phyloP scores from a whole-genome alignment of 2,329 filamentous ascomycete species.

The Ceratocystis diversiconidia region DNA sequence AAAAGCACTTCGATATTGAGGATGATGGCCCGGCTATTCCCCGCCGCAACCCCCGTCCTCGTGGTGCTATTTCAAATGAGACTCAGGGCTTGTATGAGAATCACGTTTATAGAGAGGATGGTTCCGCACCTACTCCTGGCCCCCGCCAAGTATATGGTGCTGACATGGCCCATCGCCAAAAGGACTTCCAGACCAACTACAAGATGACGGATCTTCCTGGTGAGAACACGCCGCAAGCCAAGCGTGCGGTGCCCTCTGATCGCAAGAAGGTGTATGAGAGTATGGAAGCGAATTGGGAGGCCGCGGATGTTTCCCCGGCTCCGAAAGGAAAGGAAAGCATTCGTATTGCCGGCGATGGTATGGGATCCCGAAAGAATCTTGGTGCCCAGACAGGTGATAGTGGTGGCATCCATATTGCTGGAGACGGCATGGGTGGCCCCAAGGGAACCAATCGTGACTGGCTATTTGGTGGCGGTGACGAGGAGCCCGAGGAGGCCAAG shows the following conservation, averaged over 20 bases:
- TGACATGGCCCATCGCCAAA: conserved; percentile 21
- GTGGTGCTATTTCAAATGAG: conserved; percentile 52
- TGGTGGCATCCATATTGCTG: conserved; percentile 34
- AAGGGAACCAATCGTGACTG: conserved; percentile 42
- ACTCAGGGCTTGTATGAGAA: conserved; percentile 46
- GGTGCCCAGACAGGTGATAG: conserved; percentile 19
- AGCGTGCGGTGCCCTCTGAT: conserved; percentile 39
- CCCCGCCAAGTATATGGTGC: conserved; percentile 24
- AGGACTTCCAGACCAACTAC: conserved; percentile 65
- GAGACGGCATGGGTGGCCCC: conserved; percentile 53
- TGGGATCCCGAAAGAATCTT: conserved; percentile 37
- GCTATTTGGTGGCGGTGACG: conserved; percentile 41
- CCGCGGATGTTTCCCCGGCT: conserved; percentile 40
- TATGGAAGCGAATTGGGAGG: conserved; percentile 52
- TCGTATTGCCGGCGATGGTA: conserved; percentile 39
- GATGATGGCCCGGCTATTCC: conserved; percentile 42
- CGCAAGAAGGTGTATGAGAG: conserved; percentile 57
- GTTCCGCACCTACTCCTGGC: conserved; percentile 27
- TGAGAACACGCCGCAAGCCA: conserved; percentile 32
- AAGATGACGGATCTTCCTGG: conserved; percentile 52
- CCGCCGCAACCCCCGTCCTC: conserved; percentile 39
- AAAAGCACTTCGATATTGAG: conserved; percentile 69
- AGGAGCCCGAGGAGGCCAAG: conserved; percentile 23
- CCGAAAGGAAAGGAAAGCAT: conserved; percentile 18
- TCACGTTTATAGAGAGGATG: conserved; percentile 51